A percentile compares a stretch with the other conserved stretches of the same genome.
phyloP scores from a whole-genome alignment of 371 early-diverging fungal species.

The Nosema muscidifuracis region DNA sequence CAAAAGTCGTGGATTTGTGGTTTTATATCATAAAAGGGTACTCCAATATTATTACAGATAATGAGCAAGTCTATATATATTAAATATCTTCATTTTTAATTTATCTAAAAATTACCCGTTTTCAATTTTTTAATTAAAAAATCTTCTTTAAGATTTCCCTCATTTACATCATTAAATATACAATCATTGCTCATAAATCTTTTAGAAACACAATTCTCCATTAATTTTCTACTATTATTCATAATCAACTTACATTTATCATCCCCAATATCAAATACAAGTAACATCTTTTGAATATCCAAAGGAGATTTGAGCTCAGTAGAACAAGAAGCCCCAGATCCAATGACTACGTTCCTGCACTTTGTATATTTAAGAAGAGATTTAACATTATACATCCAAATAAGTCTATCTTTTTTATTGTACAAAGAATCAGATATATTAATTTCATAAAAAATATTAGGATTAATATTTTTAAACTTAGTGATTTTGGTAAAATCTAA shows the following conservation, averaged over 20 bases:
- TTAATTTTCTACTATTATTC: slow-evolving; percentile 13
- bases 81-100: too few species aligned
- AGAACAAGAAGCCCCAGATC: slow-evolving; percentile 9
- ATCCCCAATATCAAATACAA: slow-evolving; percentile 10
- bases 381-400: slow-evolving; percentile 34
- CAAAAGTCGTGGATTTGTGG: too few species aligned
- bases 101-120: too few species aligned
- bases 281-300: slow-evolving; percentile 28
- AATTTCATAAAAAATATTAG: slow-evolving; percentile 38
- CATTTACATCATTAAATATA: slow-evolving; percentile 23
- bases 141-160: slow-evolving; percentile 35
- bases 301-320: slow-evolving; percentile 22
- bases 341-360: slow-evolving; percentile 33
- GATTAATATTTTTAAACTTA: slow-evolving; percentile 26
- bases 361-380: slow-evolving; percentile 29
- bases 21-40: too few species aligned
- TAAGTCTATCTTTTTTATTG: slow-evolving; percentile 4
- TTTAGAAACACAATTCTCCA: slow-evolving; percentile 30
- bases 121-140: slow-evolving; percentile 27
- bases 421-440: slow-evolving; percentile 15
- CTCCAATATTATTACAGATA: too few species aligned
- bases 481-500: slow-evolving; percentile 11
- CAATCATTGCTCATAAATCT: slow-evolving; percentile 20
- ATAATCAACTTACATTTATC: slow-evolving; percentile 1
- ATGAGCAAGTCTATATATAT: too few species aligned